A percentile compares a stretch with the other conserved stretches of the same genome.
phyloP scores from a whole-genome alignment of 169 alveolate species.

The Plasmodium vivax region DNA sequence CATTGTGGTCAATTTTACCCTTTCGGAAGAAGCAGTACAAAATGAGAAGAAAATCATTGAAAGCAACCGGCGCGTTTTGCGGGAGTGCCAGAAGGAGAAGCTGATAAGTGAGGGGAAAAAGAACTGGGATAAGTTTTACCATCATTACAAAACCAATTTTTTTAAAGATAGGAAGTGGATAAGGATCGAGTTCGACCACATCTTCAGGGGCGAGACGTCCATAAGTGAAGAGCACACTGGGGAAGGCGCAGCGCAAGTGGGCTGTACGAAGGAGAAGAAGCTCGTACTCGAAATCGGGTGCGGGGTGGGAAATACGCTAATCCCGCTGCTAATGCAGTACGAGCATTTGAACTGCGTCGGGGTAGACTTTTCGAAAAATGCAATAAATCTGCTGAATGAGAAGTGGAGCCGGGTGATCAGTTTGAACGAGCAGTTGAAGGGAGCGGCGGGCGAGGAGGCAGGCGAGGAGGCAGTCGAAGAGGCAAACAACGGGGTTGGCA shows the following conservation, averaged over 20 bases:
- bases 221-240: conserved; percentile 25
- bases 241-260: neutral
- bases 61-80: conserved; percentile 45
- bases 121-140: conserved; percentile 94
- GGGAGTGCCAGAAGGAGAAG: conserved; percentile 76
- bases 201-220: conserved; percentile 57
- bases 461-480: neutral
- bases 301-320: conserved; percentile 95
- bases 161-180: conserved; percentile 94
- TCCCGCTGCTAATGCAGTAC: conserved; percentile 87
- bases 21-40: conserved; percentile 68
- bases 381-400: conserved; percentile 87
- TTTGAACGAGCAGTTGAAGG: conserved; percentile 14
- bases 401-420: conserved; percentile 66
- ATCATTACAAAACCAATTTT: conserved; percentile 89
- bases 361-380: conserved; percentile 92
- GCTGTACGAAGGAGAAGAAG: neutral
- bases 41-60: conserved; percentile 51
- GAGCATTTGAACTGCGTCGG: conserved; percentile 86
- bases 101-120: conserved; percentile 86
- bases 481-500: too few relatives aligned
- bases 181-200: conserved; percentile 90
- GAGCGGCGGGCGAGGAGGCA: conserved; percentile 70
- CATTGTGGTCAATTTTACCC: conserved; percentile 60
- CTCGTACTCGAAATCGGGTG: conserved; percentile 92